Conservation (phyloP, 2,329 filamentous ascomycete species). For the Monosporascus sp. region DNA sequence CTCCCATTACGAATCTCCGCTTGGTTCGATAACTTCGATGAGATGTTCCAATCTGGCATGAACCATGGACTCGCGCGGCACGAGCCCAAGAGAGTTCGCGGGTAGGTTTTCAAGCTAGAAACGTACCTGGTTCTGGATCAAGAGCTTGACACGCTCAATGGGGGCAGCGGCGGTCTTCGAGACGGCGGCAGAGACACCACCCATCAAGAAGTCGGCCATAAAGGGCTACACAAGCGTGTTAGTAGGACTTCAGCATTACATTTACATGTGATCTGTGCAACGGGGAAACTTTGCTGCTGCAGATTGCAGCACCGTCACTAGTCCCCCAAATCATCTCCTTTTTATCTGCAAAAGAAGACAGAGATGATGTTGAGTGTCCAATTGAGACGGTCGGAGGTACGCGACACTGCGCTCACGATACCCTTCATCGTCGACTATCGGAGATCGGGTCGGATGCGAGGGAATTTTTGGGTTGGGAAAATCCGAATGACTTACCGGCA, state of each 20-base stretch:
- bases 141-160: slow-evolving; percentile 99
- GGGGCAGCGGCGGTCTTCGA: slow-evolving; percentile 99
- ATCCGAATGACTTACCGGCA: slow-evolving; percentile 45
- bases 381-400: slow-evolving; percentile 17
- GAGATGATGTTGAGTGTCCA: slow-evolving; percentile 13
- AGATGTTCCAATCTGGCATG: background rate
- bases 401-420: slow-evolving; percentile 16
- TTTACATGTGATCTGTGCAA: slow-evolving; percentile 11
- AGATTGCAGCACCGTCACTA: too few relatives aligned
- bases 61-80: background rate
- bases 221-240: slow-evolving; percentile 30
- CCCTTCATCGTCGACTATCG: slow-evolving; percentile 1
- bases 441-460: slow-evolving; percentile 7
- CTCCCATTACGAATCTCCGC: background rate
- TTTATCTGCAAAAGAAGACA: background rate
- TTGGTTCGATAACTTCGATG: too few relatives aligned
- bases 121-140: slow-evolving; percentile 99
- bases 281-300: background rate
- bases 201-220: slow-evolving; percentile 59
- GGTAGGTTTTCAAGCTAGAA: slow-evolving; percentile 3
- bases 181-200: slow-evolving; percentile 99
- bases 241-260: background rate
- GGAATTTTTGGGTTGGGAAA: slow-evolving; percentile 10
- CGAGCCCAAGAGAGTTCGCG: background rate
- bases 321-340: too few relatives aligned